Base-by-base conservation (phyloP, 441 rosid genomes). In the Eutrema salsugineum region DNA sequence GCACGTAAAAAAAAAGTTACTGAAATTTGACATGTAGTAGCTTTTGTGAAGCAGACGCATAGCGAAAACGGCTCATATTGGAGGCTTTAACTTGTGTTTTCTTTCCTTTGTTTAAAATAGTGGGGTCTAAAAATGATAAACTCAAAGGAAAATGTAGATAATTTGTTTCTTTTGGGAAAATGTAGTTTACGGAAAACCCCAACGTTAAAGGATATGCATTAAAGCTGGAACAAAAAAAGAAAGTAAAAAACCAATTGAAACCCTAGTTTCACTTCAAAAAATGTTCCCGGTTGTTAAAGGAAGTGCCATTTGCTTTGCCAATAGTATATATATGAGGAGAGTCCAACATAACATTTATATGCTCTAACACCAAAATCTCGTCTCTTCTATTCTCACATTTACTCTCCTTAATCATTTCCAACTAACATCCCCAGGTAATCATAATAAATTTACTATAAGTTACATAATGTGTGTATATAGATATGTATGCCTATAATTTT, bases 261-360 rank as follows among this genome's bases (percentile, higher is more conserved):
- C 73, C 78, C 78, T 75, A 73, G 16, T 73, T 60, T 68, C 68
- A 67, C 78, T 75, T 68, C 78, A 73, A 73, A 68, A 53, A 43
- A 68, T 53, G 69, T 75, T 67, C 73, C 73, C 73, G 73, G 63
- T 68, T 67, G 20, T 40, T 66, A 46, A 66, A 73, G 71, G 46
- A 55, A 32, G 28, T 6, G 38, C 17, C 63, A 68, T 75, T 60
- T 68, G 72, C 68, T 67, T 74, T 74, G 72, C 35, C 62, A 1
- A 66, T 73, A 66, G n/a, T 73, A 73, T 47, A 73, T 47, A 73
- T 19, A 49, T 11, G 72, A 8, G 8, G 14, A 72, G 59, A 64
- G 51, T 64, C 48, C 51, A 65, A 56, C 17, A 56, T 56, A 71
- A 48, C 44, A 70, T 65, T 48, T 56, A 58, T 49, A 49, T 30